Conservation (phyloP, 2,329 filamentous ascomycete genomes). For the Aphanocladium album region DNA sequence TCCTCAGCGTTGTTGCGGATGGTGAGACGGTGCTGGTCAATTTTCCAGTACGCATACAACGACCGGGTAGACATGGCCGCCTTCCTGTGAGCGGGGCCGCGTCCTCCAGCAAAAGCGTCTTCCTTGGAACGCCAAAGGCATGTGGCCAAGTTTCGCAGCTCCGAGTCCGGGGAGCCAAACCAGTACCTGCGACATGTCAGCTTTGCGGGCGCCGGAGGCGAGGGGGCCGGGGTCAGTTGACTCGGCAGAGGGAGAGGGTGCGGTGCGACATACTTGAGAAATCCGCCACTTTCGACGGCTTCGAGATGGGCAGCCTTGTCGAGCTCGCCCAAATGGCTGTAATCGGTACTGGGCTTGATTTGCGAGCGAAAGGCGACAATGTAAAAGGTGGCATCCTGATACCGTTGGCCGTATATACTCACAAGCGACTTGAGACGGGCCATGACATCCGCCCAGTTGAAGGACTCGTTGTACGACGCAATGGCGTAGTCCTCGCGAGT, state of each 20-base stretch:
- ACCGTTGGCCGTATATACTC: slow-evolving; percentile 39
- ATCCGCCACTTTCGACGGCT: slow-evolving; percentile 70
- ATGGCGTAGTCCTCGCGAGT: slow-evolving; percentile 70
- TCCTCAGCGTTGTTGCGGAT: slow-evolving; percentile 59
- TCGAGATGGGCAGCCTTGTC: slow-evolving; percentile 78
- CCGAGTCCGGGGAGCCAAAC: slow-evolving; percentile 70
- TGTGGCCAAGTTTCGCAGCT: slow-evolving; percentile 76
- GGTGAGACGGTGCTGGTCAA: slow-evolving; percentile 64
- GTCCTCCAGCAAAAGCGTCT: slow-evolving; percentile 55
- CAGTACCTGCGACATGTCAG: slow-evolving; percentile 58
- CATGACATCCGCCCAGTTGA: slow-evolving; percentile 70
- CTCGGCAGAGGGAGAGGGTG: background rate
- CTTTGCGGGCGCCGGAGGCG: background rate
- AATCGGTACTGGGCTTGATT: slow-evolving; percentile 62
- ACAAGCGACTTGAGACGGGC: slow-evolving; percentile 50
- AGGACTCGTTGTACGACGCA: slow-evolving; percentile 64
- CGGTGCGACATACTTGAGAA: slow-evolving; percentile 61
- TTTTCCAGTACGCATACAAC: slow-evolving; percentile 62
- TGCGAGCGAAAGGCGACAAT: slow-evolving; percentile 78
- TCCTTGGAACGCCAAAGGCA: slow-evolving; percentile 60
- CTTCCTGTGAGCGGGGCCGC: slow-evolving; percentile 56
- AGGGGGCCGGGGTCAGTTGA: background rate
- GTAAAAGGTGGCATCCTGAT: slow-evolving; percentile 66
- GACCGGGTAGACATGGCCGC: slow-evolving; percentile 61
- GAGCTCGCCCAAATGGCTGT: slow-evolving; percentile 62